phyloP scores from a whole-genome alignment of 495 filamentous ascomycete genomes.

The Lasiosphaeria miniovina region DNA sequence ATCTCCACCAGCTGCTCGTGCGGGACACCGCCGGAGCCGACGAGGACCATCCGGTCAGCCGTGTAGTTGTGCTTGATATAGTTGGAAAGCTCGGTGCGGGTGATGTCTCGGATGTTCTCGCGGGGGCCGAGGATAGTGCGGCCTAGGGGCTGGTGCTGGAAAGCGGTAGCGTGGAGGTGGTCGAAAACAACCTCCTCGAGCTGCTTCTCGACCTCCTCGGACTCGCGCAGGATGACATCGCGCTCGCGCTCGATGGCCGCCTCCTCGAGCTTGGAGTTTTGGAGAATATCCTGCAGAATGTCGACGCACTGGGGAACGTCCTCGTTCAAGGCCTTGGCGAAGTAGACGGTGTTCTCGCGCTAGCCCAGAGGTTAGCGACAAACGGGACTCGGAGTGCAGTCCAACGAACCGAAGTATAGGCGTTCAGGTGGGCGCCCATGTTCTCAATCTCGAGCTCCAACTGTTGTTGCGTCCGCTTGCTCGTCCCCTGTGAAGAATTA shows the following conservation, averaged over 20 bases:
- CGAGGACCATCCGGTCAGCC: constrained; percentile 98
- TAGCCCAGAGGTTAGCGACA: constrained; percentile 28
- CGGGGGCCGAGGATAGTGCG: constrained; percentile 96
- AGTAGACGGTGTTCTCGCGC: constrained; percentile 99
- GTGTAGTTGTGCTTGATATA: constrained; percentile 99
- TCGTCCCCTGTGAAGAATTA: constrained; percentile 61
- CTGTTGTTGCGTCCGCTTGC: constrained; percentile 89
- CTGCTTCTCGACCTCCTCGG: constrained; percentile 99
- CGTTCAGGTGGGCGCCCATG: constrained; percentile 98
- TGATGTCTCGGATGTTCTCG: constrained; percentile 97
- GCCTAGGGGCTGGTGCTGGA: constrained; percentile 90
- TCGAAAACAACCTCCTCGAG: constrained; percentile 99
- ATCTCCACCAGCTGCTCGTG: constrained; percentile 92
- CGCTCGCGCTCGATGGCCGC: constrained; percentile 93
- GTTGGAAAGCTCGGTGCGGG: constrained; percentile 78
- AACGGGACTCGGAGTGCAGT: constrained; percentile 1
- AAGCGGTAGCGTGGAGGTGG: constrained; percentile 97
- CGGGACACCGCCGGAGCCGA: constrained; percentile 89
- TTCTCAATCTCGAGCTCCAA: constrained; percentile 99
- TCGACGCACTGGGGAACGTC: constrained; percentile 94
- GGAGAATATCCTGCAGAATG: constrained; percentile 97
- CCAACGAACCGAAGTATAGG: constrained; percentile 91
- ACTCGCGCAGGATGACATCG: constrained; percentile 96
- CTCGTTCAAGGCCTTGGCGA: constrained; percentile 97
- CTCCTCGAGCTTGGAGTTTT: constrained; percentile 95